Conservation (phyloP, 805 yeast species). For the Alloascoidea africana region DNA sequence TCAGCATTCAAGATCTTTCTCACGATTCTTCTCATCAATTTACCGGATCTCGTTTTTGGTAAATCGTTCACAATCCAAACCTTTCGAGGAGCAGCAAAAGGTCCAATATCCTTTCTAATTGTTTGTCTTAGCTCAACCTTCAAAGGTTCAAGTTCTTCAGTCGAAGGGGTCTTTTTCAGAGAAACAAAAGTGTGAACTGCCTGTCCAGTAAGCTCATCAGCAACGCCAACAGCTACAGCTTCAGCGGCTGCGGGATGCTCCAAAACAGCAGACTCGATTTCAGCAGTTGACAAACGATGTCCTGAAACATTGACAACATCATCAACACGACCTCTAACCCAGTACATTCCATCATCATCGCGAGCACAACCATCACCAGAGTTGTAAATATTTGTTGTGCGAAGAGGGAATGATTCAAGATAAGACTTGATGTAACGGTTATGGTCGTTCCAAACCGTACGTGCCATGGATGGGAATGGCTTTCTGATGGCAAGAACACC, state of each 20-base stretch:
- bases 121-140: slow-evolving; percentile 26
- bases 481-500: slow-evolving; percentile 83
- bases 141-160: slow-evolving; percentile 8
- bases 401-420: slow-evolving; percentile 63
- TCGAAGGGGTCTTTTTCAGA: slow-evolving; percentile 16
- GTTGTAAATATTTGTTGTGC: slow-evolving; percentile 71
- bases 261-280: slow-evolving; percentile 69
- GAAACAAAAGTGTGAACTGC: slow-evolving; percentile 76
- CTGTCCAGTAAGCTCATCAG: slow-evolving; percentile 75
- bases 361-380: slow-evolving; percentile 88
- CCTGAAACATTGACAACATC: slow-evolving; percentile 84
- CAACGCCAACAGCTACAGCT: slow-evolving; percentile 72
- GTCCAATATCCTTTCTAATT: slow-evolving; percentile 84
- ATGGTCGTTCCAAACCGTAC: slow-evolving; percentile 71
- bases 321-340: slow-evolving; percentile 80
- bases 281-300: slow-evolving; percentile 80
- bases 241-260: slow-evolving; percentile 62
- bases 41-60: slow-evolving; percentile 97
- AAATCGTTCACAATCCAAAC: slow-evolving; percentile 75
- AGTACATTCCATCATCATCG: slow-evolving; percentile 70
- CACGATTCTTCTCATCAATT: slow-evolving; percentile 95
- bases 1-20: slow-evolving; percentile 88
- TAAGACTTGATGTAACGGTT: slow-evolving; percentile 67
- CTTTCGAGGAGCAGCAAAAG: slow-evolving; percentile 89
- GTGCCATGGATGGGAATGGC: slow-evolving; percentile 79